Conservation (phyloP, 202 grass and related monocot genomes). For the Carex arenaria region DNA sequence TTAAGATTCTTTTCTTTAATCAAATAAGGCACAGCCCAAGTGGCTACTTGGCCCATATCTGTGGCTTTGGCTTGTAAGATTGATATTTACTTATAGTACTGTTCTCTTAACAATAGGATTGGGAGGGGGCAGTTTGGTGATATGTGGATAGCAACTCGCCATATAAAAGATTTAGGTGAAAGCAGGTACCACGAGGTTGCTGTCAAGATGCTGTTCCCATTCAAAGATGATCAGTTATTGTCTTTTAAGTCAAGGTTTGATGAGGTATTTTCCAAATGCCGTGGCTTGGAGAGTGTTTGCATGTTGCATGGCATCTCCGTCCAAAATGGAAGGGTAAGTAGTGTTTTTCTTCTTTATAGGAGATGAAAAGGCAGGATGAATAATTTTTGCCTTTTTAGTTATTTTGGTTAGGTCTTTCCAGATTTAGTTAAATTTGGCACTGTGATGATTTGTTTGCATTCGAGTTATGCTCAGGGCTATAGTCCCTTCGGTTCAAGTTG, state of each 20-base stretch:
- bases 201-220: constrained; percentile 90
- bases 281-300: constrained; percentile 58
- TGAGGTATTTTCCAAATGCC: constrained; percentile 74
- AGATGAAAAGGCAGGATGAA: neutral
- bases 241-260: constrained; percentile 69
- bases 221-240: constrained; percentile 84
- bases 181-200: constrained; percentile 76
- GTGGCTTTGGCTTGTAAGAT: neutral
- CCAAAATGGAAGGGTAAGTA: constrained; percentile 78
- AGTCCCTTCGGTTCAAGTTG: neutral
- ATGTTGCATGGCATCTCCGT: constrained; percentile 76
- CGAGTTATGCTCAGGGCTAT: neutral
- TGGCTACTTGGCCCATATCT: neutral
- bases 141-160: constrained; percentile 96
- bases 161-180: constrained; percentile 50
- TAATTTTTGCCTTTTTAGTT: neutral
- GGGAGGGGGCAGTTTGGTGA: constrained; percentile 89
- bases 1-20: neutral
- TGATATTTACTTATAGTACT: neutral
- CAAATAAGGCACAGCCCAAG: neutral
- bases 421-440: neutral
- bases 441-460: neutral
- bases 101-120: constrained; percentile 33
- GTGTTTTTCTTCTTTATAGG: neutral
- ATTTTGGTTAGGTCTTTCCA: neutral